A percentile compares a stretch with the other conserved stretches of the same genome.
phyloP scores from a whole-genome alignment of 805 yeast species.

The Schizosaccharomyces osmophilus region DNA sequence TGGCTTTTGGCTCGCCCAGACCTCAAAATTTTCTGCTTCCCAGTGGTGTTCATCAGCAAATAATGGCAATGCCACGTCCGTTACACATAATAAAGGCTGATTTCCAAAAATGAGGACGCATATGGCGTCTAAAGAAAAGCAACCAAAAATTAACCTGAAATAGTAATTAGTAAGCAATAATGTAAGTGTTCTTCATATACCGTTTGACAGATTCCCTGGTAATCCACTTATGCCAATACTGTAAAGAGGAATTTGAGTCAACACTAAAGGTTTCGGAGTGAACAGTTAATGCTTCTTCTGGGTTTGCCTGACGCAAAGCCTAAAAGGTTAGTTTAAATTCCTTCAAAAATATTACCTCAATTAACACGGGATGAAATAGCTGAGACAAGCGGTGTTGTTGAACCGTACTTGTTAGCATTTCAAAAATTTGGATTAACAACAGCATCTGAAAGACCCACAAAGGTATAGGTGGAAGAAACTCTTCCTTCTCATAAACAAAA shows the following conservation, averaged over 20 bases:
- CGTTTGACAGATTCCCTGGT: background rate
- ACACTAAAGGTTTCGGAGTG: background rate
- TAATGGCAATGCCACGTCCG: background rate
- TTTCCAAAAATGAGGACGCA: background rate
- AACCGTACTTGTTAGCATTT: slow-evolving; percentile 94
- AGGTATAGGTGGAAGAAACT: background rate
- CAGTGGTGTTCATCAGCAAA: background rate
- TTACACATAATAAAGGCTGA: background rate
- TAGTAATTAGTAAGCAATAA: background rate
- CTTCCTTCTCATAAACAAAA: background rate
- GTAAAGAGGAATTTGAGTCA: background rate
- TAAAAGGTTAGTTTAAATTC: background rate
- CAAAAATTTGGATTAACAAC: slow-evolving; percentile 13
- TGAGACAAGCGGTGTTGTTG: slow-evolving; percentile 94
- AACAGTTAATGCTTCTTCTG: background rate
- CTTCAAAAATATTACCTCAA: background rate
- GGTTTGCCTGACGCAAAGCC: background rate
- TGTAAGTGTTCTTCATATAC: background rate
- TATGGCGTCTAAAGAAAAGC: background rate
- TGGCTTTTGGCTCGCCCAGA: background rate
- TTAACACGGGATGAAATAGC: slow-evolving; percentile 36
- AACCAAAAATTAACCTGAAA: background rate
- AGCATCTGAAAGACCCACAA: background rate
- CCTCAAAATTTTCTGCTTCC: background rate
- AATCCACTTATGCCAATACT: background rate